Percentiles rank a stretch among this genome's conserved stretches.
These are phyloP conservation scores for Pyricularia pennisetigena DNA, from an alignment of 2,329 filamentous ascomycete genomes.

Conservation along the genomic window DNA sequence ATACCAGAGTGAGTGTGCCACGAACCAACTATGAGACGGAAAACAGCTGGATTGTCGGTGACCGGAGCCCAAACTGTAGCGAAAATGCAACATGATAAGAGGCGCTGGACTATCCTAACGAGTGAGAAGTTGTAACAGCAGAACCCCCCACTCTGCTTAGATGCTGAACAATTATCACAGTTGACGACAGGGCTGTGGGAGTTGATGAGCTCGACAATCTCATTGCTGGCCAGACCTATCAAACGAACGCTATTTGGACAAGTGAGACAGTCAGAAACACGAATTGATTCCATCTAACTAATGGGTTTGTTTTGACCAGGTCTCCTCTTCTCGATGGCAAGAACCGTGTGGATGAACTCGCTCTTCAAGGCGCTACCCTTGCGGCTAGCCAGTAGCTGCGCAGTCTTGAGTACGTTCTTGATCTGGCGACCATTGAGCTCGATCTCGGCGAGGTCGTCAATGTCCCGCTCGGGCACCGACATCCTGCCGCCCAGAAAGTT, in stretches of 20 bases:
- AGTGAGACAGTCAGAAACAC: neutral
- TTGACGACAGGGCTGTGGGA: neutral
- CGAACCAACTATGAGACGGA: no score
- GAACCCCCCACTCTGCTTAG: no score
- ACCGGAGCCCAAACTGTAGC: no score
- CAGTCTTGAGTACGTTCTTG: constrained; percentile 26
- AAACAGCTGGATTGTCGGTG: no score
- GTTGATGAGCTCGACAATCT: neutral
- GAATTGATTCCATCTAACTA: neutral
- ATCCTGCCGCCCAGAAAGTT: constrained; percentile 26
- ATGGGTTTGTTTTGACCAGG: constrained; percentile 6
- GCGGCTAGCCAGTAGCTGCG: constrained; percentile 19
- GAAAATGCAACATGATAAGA: no score
- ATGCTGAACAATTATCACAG: no score
- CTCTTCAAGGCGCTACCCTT: constrained; percentile 22
- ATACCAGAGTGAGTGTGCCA: no score
- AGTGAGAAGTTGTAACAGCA: no score
- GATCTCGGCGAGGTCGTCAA: constrained; percentile 27
- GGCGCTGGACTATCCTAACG: no score
- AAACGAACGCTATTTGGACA: neutral
- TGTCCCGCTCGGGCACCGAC: constrained; percentile 20
- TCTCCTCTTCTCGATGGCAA: constrained; percentile 13
- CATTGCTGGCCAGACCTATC: neutral
- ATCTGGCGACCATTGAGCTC: constrained; percentile 24
- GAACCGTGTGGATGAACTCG: constrained; percentile 18